Conservation (phyloP, 2,329 filamentous ascomycete genomes). For the Cyanodermella asteris region DNA sequence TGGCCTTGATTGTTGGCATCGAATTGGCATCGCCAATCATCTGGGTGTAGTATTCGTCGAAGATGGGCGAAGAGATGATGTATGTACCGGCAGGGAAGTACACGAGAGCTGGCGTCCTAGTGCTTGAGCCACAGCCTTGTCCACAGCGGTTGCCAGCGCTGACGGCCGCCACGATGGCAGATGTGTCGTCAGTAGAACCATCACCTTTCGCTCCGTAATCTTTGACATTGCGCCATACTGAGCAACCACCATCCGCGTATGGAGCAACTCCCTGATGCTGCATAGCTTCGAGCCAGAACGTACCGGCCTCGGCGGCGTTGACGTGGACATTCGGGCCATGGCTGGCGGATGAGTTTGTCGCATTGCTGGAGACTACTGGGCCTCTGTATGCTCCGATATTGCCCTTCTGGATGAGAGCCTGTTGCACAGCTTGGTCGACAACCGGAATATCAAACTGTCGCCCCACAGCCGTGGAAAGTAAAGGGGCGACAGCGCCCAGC, state of each 20-base stretch:
- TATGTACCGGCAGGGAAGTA: slow-evolving; percentile 40
- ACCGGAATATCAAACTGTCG: slow-evolving; percentile 2
- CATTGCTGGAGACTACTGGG: not conserved
- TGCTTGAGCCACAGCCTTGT: slow-evolving; percentile 20
- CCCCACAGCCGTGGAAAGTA: slow-evolving; percentile 1
- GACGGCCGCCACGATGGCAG: slow-evolving; percentile 29
- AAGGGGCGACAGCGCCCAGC: no score
- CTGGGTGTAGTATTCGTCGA: slow-evolving; percentile 42
- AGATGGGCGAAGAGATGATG: slow-evolving; percentile 31
- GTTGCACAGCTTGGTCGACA: slow-evolving; percentile 2
- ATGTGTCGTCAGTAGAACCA: slow-evolving; percentile 32
- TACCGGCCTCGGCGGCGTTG: not conserved
- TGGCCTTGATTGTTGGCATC: slow-evolving; percentile 32
- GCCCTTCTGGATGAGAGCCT: slow-evolving; percentile 1
- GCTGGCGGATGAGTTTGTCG: not conserved
- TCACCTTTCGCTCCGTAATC: slow-evolving; percentile 14
- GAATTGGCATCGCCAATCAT: slow-evolving; percentile 38
- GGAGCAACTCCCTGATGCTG: slow-evolving; percentile 25
- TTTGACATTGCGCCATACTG: not conserved
- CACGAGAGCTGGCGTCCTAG: slow-evolving; percentile 31
- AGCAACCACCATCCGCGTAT: slow-evolving; percentile 19
- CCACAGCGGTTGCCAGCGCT: slow-evolving; percentile 23
- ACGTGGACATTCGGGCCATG: not conserved
- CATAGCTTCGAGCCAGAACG: slow-evolving; percentile 22
- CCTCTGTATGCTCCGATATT: slow-evolving; percentile 1